A percentile compares a stretch with the other conserved stretches of the same genome.
Conservation (phyloP, 164 flowering plant species). For the Magnolia sinica region DNA sequence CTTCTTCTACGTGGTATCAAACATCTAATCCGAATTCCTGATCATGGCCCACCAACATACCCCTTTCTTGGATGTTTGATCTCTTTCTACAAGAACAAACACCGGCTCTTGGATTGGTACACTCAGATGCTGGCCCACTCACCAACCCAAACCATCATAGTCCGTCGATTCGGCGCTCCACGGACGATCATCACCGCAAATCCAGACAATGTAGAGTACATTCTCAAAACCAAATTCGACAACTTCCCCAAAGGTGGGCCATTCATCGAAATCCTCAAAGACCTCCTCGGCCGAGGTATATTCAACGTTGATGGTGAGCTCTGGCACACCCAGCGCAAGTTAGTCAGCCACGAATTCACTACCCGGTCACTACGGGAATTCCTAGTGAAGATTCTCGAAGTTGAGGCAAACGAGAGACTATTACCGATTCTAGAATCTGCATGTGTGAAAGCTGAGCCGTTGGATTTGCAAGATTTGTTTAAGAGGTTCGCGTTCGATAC, state of each 20-base stretch:
- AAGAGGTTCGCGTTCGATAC: constrained; percentile 53
- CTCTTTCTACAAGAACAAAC: constrained; percentile 54
- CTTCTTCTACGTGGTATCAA: not conserved
- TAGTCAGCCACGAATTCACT: constrained; percentile 63
- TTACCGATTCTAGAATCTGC: constrained; percentile 48
- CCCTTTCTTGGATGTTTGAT: constrained; percentile 59
- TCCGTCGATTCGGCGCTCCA: constrained; percentile 49
- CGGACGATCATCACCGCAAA: constrained; percentile 64
- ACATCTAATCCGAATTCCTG: not conserved
- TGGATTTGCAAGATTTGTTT: constrained; percentile 47
- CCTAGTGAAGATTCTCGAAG: constrained; percentile 32
- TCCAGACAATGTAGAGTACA: constrained; percentile 66
- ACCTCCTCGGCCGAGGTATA: constrained; percentile 71
- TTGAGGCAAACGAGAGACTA: constrained; percentile 43
- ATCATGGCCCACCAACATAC: constrained; percentile 35
- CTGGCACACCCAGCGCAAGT: constrained; percentile 66
- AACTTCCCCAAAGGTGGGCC: constrained; percentile 77
- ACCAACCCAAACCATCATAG: not conserved
- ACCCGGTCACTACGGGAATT: constrained; percentile 42
- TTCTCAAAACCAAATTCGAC: constrained; percentile 57
- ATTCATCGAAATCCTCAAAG: constrained; percentile 63
- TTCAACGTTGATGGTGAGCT: constrained; percentile 78
- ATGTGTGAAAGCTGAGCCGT: not conserved
- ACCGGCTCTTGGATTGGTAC: constrained; percentile 64
- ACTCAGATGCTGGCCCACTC: constrained; percentile 53